phyloP scores from a whole-genome alignment of 805 yeast species.

The Priceomyces haplophilus region DNA sequence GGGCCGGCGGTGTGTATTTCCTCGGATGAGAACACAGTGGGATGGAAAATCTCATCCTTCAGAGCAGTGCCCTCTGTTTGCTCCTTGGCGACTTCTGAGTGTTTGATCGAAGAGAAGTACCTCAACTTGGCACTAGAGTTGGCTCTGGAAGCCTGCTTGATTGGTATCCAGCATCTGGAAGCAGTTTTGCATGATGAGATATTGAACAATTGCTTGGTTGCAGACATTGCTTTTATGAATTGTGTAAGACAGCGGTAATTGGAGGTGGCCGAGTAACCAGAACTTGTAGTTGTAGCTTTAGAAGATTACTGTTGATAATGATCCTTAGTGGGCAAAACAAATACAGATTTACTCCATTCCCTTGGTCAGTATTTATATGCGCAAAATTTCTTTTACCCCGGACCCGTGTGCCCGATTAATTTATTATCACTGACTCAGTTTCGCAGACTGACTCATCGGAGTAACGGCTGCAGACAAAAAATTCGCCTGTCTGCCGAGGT shows the following conservation, averaged over 20 bases:
- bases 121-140: conserved; percentile 14
- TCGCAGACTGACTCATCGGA: conserved; percentile 8
- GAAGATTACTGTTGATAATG: no score
- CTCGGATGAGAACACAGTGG: conserved; percentile 39
- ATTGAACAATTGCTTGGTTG: conserved; percentile 27
- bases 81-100: conserved; percentile 25
- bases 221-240: conserved; percentile 15
- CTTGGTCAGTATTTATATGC: neutral
- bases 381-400: conserved; percentile 7
- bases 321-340: neutral
- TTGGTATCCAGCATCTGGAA: conserved; percentile 42
- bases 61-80: conserved; percentile 28
- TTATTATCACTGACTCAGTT: neutral
- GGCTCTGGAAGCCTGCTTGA: conserved; percentile 15
- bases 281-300: no score
- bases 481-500: neutral
- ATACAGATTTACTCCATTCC: neutral
- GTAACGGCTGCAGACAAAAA: conserved; percentile 5
- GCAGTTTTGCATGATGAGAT: conserved; percentile 40
- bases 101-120: conserved; percentile 36
- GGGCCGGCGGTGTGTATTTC: conserved; percentile 44
- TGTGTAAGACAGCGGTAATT: no score
- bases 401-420: conserved; percentile 8
- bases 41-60: conserved; percentile 32
- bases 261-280: no score